Conservation (phyloP, 2,329 filamentous ascomycete genomes). For the Colletotrichum brevisporum region DNA sequence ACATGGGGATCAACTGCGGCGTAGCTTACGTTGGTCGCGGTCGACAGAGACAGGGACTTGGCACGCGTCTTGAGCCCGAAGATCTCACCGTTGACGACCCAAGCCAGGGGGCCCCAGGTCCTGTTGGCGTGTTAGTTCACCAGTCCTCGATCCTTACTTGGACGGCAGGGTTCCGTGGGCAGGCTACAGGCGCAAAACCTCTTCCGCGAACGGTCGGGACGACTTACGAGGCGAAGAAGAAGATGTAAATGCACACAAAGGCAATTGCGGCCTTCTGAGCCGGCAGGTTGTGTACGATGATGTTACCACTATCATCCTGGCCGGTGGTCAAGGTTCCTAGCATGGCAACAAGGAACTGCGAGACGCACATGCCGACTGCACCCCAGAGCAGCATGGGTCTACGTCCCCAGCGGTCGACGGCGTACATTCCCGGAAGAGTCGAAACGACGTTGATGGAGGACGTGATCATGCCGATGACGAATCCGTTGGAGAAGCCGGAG, state of each 20-base stretch:
- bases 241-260: slow-evolving; percentile 80
- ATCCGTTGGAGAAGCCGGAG: slow-evolving; percentile 66
- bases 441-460: slow-evolving; percentile 74
- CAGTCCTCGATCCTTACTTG: not conserved
- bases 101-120: slow-evolving; percentile 51
- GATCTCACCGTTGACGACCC: slow-evolving; percentile 73
- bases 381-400: slow-evolving; percentile 75
- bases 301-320: slow-evolving; percentile 62
- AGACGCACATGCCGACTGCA: slow-evolving; percentile 75
- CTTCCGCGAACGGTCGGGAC: too few species aligned
- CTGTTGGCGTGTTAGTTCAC: not conserved
- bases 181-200: not conserved
- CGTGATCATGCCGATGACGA: slow-evolving; percentile 75
- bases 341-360: slow-evolving; percentile 72
- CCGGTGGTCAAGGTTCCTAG: slow-evolving; percentile 69
- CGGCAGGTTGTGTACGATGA: slow-evolving; percentile 63
- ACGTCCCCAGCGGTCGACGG: slow-evolving; percentile 76
- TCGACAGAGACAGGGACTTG: slow-evolving; percentile 76
- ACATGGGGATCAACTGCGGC: too few species aligned
- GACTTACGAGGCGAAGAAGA: slow-evolving; percentile 75
- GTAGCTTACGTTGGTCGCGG: slow-evolving; percentile 71
- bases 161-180: not conserved
- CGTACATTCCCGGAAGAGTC: slow-evolving; percentile 73
- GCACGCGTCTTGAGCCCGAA: slow-evolving; percentile 75
- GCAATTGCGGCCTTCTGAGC: slow-evolving; percentile 71